Conservation (phyloP, 306 rosid species). For the Vigna trinervia region DNA sequence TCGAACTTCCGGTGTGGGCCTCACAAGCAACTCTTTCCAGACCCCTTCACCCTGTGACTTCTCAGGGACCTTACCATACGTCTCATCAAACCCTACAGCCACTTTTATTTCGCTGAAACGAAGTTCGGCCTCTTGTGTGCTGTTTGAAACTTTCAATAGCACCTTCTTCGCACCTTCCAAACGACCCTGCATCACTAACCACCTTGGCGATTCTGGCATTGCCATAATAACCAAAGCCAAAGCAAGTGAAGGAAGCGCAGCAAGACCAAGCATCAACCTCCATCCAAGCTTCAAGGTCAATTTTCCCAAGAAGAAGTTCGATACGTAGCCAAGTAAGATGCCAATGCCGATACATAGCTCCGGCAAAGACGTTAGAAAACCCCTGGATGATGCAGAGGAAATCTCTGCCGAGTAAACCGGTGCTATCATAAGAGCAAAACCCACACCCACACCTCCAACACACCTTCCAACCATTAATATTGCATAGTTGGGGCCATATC, state of each 20-base stretch:
- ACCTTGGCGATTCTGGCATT: slow-evolving; percentile 95
- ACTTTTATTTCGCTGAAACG: slow-evolving; percentile 68
- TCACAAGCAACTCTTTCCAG: slow-evolving; percentile 68
- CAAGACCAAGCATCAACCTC: slow-evolving; percentile 87
- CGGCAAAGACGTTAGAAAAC: slow-evolving; percentile 72
- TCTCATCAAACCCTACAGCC: slow-evolving; percentile 62
- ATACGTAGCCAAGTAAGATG: slow-evolving; percentile 70
- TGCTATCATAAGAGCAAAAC: slow-evolving; percentile 81
- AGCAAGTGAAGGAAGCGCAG: slow-evolving; percentile 69
- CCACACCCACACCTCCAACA: slow-evolving; percentile 78
- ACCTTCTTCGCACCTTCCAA: slow-evolving; percentile 58
- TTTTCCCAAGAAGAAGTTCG: slow-evolving; percentile 66
- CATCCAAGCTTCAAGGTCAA: slow-evolving; percentile 66
- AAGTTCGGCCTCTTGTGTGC: slow-evolving; percentile 59
- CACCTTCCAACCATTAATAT: slow-evolving; percentile 73
- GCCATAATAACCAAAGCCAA: slow-evolving; percentile 56
- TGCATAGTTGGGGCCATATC: slow-evolving; percentile 72
- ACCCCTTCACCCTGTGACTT: slow-evolving; percentile 51
- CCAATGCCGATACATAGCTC: slow-evolving; percentile 82
- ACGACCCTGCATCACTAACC: slow-evolving; percentile 78
- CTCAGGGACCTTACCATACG: background rate
- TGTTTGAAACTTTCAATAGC: slow-evolving; percentile 49
- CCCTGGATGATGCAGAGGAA: slow-evolving; percentile 68
- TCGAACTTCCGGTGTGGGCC: slow-evolving; percentile 67
- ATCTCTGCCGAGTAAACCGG: slow-evolving; percentile 93